phyloP scores from a whole-genome alignment of 495 filamentous ascomycete genomes.

The Sphaerosporella brunnea region DNA sequence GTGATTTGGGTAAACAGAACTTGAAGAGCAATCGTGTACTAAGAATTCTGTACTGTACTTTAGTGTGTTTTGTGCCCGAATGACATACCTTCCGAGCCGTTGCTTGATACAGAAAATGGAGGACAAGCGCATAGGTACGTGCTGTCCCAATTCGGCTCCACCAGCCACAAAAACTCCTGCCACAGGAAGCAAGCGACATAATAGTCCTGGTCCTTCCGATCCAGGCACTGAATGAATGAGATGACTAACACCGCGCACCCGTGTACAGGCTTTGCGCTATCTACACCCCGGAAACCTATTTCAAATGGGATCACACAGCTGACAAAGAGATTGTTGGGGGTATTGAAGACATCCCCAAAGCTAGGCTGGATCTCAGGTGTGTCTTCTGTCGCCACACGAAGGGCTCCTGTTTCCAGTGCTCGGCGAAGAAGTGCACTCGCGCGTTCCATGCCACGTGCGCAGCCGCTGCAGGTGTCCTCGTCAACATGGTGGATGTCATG shows the following conservation, averaged over 20 bases:
- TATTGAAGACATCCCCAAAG: constrained; percentile 65
- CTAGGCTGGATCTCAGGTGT: constrained; percentile 77
- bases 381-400: constrained; percentile 84
- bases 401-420: constrained; percentile 93
- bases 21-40: constrained; percentile 6
- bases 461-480: constrained; percentile 71
- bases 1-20: constrained; percentile 18
- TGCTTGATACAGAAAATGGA: constrained; percentile 76
- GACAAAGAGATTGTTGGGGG: constrained; percentile 54
- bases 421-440: constrained; percentile 78
- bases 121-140: constrained; percentile 57
- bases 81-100: constrained; percentile 64
- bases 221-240: background rate
- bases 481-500: constrained; percentile 66
- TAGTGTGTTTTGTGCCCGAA: constrained; percentile 82
- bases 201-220: background rate
- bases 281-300: constrained; percentile 83
- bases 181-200: background rate
- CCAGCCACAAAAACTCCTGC: too few relatives aligned
- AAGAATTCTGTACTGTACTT: constrained; percentile 12
- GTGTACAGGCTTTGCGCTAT: constrained; percentile 48
- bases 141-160: background rate
- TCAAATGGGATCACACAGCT: constrained; percentile 48
- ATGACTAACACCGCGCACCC: constrained; percentile 3
- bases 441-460: constrained; percentile 94